Percentiles rank a stretch among this genome's conserved stretches.
phyloP scores from a whole-genome alignment of 495 filamentous ascomycete genomes.

The Cryomyces minteri region DNA sequence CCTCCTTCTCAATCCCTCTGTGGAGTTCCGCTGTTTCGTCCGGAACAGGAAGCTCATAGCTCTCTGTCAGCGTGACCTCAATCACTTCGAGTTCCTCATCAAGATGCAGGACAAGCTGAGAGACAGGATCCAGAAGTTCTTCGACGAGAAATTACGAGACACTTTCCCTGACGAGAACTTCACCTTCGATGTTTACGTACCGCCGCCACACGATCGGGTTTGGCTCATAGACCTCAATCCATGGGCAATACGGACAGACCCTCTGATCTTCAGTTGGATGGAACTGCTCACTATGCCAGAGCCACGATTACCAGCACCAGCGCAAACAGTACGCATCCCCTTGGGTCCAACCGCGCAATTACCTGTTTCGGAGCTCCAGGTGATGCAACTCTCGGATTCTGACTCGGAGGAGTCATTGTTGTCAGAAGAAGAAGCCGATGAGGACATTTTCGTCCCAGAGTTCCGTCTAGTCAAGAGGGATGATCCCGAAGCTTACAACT shows the following conservation, averaged over 20 bases:
- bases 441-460: conserved; percentile 50
- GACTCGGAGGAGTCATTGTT: conserved; percentile 21
- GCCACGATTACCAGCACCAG: conserved; percentile 12
- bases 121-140: conserved; percentile 47
- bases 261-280: conserved; percentile 75
- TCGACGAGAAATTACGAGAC: conserved; percentile 46
- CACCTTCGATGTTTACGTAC: conserved; percentile 82
- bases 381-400: neutral
- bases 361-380: no score
- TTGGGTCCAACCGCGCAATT: no score
- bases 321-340: no score
- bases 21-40: conserved; percentile 93
- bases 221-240: conserved; percentile 91
- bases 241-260: conserved; percentile 81
- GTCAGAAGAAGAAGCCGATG: conserved; percentile 25
- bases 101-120: conserved; percentile 42
- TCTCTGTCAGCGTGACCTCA: conserved; percentile 76
- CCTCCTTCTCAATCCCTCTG: conserved; percentile 67
- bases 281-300: conserved; percentile 62
- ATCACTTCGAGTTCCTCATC: conserved; percentile 71
- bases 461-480: conserved; percentile 64
- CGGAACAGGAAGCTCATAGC: conserved; percentile 58
- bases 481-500: conserved; percentile 74
- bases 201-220: conserved; percentile 54
- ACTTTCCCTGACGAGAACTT: conserved; percentile 74